Base-by-base conservation (phyloP, 148 eudicot species). In the Rhododendron mucronatum region DNA sequence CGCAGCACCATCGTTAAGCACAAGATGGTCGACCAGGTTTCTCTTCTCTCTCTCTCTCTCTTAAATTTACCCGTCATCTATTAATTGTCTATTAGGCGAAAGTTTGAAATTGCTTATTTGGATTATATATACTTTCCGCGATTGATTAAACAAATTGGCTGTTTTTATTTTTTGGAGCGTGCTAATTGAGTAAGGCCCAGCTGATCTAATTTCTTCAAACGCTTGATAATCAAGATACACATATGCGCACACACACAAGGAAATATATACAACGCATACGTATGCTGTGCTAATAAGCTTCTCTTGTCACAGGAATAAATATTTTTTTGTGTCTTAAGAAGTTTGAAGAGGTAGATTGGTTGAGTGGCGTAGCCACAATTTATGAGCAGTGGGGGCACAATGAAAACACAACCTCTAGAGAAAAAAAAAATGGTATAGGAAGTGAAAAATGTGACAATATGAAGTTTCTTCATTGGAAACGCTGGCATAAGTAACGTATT, bases 1-100 rank as follows among this genome's bases (percentile, higher is more conserved):
- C 92, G 97, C 18, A 90, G 88, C 90, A 90, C 98, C 41, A 96
- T 96, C 81, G 89, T 95, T 85, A 95, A 95, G 91, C 97, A 96
- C 88, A 96, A 95, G 88, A 96, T 96, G 99, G 95, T 93, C 84
- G 99, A 96, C 14, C 99, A 96, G 99, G 99, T 41, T 41, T 41
- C 45, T 41, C 45, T 7, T 41, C 44, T 41, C 44, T 96, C 51
- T 20, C 3, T 57, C 83, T 57, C 57, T 61, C 51, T 82, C 76
- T 1, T 44, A 21, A 41, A 26, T 69, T 69, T 69, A 13, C 75
- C 4, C 12, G n/a, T 63, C 71, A 63, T 61, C 65, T 20, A 21
- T 20, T 20, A 59, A 21, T 59, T 59, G 65, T 51, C 16, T 51
- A 21, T 59, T 21, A 59, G 65, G n/a, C n/a, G 7, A 5, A 59